A percentile compares a stretch with the other conserved stretches of the same genome.
Evolutionary conservation across 2,329 filamentous ascomycete species (phyloP).

Genomic region (Fusarium mundagurra): DNA sequence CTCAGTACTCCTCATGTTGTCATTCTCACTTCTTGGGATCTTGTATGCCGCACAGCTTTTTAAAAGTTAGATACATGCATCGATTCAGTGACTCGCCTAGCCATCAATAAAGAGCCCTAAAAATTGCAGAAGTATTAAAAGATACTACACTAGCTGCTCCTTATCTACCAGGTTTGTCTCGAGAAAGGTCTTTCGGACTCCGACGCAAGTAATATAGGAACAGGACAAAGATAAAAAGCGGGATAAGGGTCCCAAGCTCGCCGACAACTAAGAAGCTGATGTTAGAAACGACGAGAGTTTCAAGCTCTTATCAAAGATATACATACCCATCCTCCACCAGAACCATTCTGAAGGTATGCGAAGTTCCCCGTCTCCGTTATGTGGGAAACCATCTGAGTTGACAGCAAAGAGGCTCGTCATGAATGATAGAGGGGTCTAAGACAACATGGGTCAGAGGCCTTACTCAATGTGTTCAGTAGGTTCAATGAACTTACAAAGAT

Average conservation of each 20-base stretch:
- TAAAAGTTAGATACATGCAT: too few species aligned
- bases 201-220: not conserved
- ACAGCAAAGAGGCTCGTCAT: not conserved
- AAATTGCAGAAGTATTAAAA: too few species aligned
- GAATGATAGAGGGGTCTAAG: not conserved
- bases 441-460: too few species aligned
- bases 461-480: not conserved
- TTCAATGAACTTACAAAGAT: not conserved
- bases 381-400: accelerated
- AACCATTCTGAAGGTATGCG: not conserved
- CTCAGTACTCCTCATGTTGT: too few species aligned
- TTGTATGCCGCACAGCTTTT: too few species aligned
- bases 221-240: accelerated
- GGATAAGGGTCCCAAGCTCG: not conserved
- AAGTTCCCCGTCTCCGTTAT: accelerated
- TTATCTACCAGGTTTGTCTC: too few species aligned
- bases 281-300: not conserved
- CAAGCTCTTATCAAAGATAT: not conserved
- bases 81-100: too few species aligned
- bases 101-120: too few species aligned
- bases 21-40: too few species aligned
- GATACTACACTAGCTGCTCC: too few species aligned
- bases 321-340: not conserved
- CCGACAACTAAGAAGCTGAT: not conserved
- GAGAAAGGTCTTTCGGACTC: too few species aligned